phyloP scores from a whole-genome alignment of 163 green algal genomes.

The Scenedesmus sp. region DNA sequence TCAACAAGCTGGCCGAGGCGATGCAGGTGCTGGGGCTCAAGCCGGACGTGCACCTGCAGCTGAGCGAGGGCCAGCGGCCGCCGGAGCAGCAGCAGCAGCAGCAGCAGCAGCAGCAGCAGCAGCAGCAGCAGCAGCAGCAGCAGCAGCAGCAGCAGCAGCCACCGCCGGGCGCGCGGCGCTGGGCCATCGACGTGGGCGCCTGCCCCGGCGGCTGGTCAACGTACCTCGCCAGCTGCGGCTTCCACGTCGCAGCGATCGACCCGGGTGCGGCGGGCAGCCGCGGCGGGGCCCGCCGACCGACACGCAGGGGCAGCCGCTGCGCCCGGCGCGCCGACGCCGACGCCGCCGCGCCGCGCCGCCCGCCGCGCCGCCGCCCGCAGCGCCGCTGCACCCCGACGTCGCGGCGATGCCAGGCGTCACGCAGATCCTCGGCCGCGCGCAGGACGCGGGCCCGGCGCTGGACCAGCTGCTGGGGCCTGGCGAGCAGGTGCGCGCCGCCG shows the following conservation, averaged over 20 bases:
- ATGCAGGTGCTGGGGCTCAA: conserved; percentile 35
- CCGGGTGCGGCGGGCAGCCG: too few relatives aligned
- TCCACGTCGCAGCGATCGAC: conserved; percentile 60
- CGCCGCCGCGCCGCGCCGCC: too few relatives aligned
- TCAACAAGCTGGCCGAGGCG: conserved; percentile 47
- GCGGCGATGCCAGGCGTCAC: conserved; percentile 42
- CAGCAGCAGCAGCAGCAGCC: neutral
- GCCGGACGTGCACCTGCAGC: neutral
- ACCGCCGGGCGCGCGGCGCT: conserved; percentile 1
- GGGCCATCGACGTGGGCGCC: conserved; percentile 47
- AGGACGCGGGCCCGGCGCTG: conserved; percentile 27
- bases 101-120: conserved; percentile 20
- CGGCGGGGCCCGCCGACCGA: too few relatives aligned
- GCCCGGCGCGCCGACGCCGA: too few relatives aligned
- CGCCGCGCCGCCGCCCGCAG: too few relatives aligned
- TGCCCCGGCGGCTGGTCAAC: conserved; percentile 63
- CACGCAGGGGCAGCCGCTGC: too few relatives aligned
- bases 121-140: neutral
- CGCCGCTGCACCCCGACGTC: conserved; percentile 48
- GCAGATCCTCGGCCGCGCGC: conserved; percentile 48
- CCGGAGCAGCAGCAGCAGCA: neutral
- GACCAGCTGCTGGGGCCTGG: neutral
- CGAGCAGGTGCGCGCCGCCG: neutral
- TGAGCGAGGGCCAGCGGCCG: neutral
- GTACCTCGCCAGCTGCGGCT: conserved; percentile 23